Evolutionary conservation across 2,329 filamentous ascomycete species (phyloP), one percentile per base, ranked within the genome.

Genomic region (Alternaria longipes): DNA sequence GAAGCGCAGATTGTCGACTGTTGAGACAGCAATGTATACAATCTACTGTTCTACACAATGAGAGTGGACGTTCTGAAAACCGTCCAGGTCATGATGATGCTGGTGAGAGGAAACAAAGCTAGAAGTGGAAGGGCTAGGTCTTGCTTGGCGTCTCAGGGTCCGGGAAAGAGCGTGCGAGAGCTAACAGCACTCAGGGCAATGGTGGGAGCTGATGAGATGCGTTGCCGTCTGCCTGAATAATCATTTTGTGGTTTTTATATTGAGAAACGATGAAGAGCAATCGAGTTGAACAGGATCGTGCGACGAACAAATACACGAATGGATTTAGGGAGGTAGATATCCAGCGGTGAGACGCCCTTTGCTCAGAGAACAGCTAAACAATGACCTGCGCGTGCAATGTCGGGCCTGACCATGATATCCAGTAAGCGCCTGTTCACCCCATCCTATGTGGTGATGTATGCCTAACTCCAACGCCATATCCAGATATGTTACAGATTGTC

Each of bases 401-500:
- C 30, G 30, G 30, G 30, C 53, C 32, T 30, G 54, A 36, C 45
- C 36, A 22, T 40, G 54, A 56, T 50, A 24, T 8, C 44, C 54
- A 49, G 36, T 32, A 40, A 60, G 32, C 50, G 42, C 53, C 54
- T 38, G 18, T 26, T 26, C 53, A 47, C 46, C 53, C 45, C 40
- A 54, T 18, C 40, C 41, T 41, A 47, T 51, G 45, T 34, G 55
- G 38, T 56, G 53, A 63, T 59, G 47, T 42, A 40, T 54, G 47
- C 38, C 54, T 41, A 60, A 46, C 56, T 51, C 42, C 59, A 60
- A 63, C 60, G 64, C 64, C 63, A 44, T 57, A 62, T 59, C 63
- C 64, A 64, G 58, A 71, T 70, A 70, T 69, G 34, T 58, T 69
- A 72, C 68, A 71, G 47, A 67, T 65, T 65, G 44, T 59, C 62